Conservation (phyloP, 2,329 filamentous ascomycete species). For the Myriosclerotinia curreyana region DNA sequence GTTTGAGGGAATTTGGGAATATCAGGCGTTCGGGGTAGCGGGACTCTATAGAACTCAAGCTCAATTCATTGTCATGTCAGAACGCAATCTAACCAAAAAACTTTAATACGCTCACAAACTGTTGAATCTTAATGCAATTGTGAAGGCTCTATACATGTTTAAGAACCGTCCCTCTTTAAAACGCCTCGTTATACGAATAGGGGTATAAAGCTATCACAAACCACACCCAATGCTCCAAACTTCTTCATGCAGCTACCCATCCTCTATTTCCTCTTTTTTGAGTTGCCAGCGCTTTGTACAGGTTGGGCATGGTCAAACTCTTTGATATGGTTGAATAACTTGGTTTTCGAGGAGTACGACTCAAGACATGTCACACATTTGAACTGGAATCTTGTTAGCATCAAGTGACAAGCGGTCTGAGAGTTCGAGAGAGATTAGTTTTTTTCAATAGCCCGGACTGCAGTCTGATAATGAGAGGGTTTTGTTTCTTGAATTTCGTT, state of each 20-base stretch:
- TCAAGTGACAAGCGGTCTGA: neutral
- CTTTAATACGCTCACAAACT: neutral
- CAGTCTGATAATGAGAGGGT: neutral
- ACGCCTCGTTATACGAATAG: conserved; percentile 20
- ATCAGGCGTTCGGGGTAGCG: conserved; percentile 10
- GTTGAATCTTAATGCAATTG: neutral
- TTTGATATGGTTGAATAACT: conserved; percentile 61
- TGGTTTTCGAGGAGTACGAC: conserved; percentile 58
- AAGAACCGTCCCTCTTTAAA: conserved; percentile 1
- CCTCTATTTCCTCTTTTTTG: conserved; percentile 29
- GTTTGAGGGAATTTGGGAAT: neutral
- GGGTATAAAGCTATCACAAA: conserved; percentile 19
- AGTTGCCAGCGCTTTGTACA: conserved; percentile 32
- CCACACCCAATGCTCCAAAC: conserved; percentile 6
- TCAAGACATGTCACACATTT: conserved; percentile 54
- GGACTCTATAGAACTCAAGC: conserved; percentile 3
- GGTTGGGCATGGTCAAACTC: conserved; percentile 54
- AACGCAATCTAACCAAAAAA: neutral
- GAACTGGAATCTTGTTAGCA: conserved; percentile 38
- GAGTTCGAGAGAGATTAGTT: neutral
- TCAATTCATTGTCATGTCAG: conserved; percentile 2
- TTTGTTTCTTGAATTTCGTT: neutral
- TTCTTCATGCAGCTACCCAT: neutral
- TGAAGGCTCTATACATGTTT: neutral
- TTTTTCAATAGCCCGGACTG: neutral